Base-by-base conservation (phyloP, 75 land plant genomes). In the Cupressus sempervirens region DNA sequence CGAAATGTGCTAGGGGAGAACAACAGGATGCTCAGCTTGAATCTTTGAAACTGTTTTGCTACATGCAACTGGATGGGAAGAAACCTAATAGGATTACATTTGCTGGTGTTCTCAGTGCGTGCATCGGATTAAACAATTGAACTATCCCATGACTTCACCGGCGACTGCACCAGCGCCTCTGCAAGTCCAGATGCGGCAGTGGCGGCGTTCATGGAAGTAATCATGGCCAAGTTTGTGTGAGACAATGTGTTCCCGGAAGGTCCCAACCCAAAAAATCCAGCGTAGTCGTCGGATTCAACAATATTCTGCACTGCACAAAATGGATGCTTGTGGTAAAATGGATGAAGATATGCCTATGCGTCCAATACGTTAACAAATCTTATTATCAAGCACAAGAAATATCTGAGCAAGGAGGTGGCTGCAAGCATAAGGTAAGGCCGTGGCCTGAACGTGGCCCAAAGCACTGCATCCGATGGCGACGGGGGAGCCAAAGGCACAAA, bases 261-360 rank as follows among this genome's bases (percentile, higher is more conserved):
- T 13, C 94, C 93, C 23, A 93, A 12, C 95, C 95, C 26, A 93
- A 84, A 34, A 93, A 87, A 84, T 93, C 95, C 58, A 93, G 86
- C 0, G 95, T 93, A 0, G 95, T 93, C 0, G 93, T 86, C 7
- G 90, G 93, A 65, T 92, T 93, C n/a, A 89, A 85, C 35, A n/a
- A n/a, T n/a, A n/a, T n/a, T n/a, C n/a, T n/a, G n/a, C n/a, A n/a
- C n/a, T n/a, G n/a, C n/a, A n/a, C n/a, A n/a, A n/a, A n/a, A n/a
- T n/a, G n/a, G n/a, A n/a, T n/a, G n/a, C n/a, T n/a, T n/a, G n/a
- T n/a, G n/a, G n/a, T n/a, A n/a, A n/a, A n/a, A n/a, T n/a, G n/a
- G n/a, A n/a, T n/a, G n/a, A n/a, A n/a, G n/a, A n/a, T n/a, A n/a
- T n/a, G n/a, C n/a, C n/a, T n/a, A n/a, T n/a, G n/a, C n/a, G n/a